A percentile compares a stretch with the other conserved stretches of the same genome.
Evolutionary conservation across 345 rosid genomes (phyloP).

Genomic region (Cochlearia excelsa): DNA sequence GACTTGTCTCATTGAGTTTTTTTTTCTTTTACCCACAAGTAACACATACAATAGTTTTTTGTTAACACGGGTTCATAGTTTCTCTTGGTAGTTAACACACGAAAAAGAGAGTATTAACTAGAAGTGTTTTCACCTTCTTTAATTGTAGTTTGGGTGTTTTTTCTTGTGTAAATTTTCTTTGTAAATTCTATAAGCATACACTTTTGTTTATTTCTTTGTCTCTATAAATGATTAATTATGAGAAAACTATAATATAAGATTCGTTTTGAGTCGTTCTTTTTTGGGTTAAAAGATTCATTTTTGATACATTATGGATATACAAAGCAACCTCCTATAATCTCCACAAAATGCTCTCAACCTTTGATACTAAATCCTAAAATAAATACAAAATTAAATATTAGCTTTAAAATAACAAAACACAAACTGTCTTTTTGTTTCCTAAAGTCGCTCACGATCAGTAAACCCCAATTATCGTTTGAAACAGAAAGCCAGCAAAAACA

Average conservation of each 20-base stretch:
- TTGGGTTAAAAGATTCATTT: too few species aligned
- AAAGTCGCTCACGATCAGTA: slow-evolving; percentile 30
- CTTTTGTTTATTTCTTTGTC: slow-evolving; percentile 1
- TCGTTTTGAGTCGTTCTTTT: too few species aligned
- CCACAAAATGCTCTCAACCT: too few species aligned
- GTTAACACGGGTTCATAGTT: slow-evolving; percentile 28
- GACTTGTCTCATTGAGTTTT: slow-evolving; percentile 53
- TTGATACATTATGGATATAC: too few species aligned
- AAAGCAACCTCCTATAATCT: too few species aligned
- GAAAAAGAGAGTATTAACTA: slow-evolving; percentile 6
- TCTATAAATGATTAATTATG: not conserved
- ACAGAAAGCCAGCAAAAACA: slow-evolving; percentile 27
- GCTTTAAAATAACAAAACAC: slow-evolving; percentile 29
- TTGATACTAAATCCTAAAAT: slow-evolving; percentile 14
- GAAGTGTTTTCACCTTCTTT: slow-evolving; percentile 23
- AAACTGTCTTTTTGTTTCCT: slow-evolving; percentile 26
- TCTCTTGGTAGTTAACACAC: slow-evolving; percentile 15
- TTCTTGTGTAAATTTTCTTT: slow-evolving; percentile 24
- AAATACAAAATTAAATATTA: not conserved
- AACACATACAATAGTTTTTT: not conserved
- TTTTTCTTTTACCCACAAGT: slow-evolving; percentile 1
- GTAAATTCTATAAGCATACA: slow-evolving; percentile 29
- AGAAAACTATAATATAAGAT: too few species aligned
- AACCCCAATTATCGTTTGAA: slow-evolving; percentile 11
- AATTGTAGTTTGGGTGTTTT: slow-evolving; percentile 31